Evolutionary conservation across 305 asterid genomes (phyloP), one percentile per base, ranked within the genome.

Genomic region (Withania somnifera): DNA sequence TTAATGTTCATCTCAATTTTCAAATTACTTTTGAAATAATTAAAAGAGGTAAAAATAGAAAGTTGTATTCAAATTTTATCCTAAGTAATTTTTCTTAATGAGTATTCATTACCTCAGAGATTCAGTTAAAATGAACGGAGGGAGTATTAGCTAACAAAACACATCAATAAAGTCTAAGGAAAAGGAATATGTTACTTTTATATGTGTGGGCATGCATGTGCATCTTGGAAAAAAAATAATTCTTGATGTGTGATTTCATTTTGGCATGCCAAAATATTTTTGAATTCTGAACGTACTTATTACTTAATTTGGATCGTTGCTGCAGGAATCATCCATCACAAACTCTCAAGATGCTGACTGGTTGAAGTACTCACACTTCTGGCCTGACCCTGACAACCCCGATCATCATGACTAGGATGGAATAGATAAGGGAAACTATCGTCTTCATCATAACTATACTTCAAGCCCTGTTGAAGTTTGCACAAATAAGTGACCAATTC

Each of bases 341-440:
- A 92, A 90, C 86, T 90, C 88, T 67, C 99, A 96, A 80, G 99
- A 93, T 69, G 86, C 99, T 82, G 99, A 94, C 77, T 96, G 99
- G 99, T 75, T 96, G 92, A 96, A 94, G 91, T 96, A 93, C 88
- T 91, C 98, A 66, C 87, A 83, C 20, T 96, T 94, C 89, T 96
- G 99, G 99, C 92, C 91, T 53, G 98, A 96, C 80, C 97, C 98
- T 52, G 95, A 92, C 89, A 93, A 94, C 91, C 98, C 91, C 80
- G 94, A 92, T 92, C 99, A 95, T 87, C 97, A 96, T 88, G 97
- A 95, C 85, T 90, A 93, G 77, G n/a, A n/a, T n/a, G n/a, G n/a
- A n/a, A n/a, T n/a, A n/a, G n/a, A n/a, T n/a, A n/a, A n/a, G n/a
- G n/a, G n/a, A n/a, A n/a, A n/a, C n/a, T 75, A 81, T 82, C 83